Conservation (phyloP, 2,329 filamentous ascomycete species). For the Aulographum hederae region DNA sequence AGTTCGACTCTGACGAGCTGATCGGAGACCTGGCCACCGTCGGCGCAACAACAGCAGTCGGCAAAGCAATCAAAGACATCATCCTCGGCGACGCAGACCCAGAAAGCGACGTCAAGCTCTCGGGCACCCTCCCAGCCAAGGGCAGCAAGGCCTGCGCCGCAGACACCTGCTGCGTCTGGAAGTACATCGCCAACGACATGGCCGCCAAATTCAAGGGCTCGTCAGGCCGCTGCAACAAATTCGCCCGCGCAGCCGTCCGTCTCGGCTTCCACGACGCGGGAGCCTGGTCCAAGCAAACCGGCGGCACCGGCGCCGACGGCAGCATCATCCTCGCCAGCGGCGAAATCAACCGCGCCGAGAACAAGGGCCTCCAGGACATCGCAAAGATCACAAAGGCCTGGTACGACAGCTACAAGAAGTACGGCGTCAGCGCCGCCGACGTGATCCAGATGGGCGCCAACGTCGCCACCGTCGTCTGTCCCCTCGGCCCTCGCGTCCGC, state of each 20-base stretch:
- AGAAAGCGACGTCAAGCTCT: slow-evolving; percentile 10
- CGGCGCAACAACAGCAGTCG: slow-evolving; percentile 8
- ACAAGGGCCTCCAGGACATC: slow-evolving; percentile 12
- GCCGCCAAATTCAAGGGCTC: slow-evolving; percentile 10
- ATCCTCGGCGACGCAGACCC: slow-evolving; percentile 12
- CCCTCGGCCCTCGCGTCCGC: slow-evolving; percentile 18
- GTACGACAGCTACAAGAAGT: slow-evolving; percentile 13
- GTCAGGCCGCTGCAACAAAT: slow-evolving; percentile 15
- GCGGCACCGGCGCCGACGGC: slow-evolving; percentile 15
- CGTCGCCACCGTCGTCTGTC: slow-evolving; percentile 19
- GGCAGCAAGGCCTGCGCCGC: slow-evolving; percentile 15
- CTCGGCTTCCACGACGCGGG: slow-evolving; percentile 18
- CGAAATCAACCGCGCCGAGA: slow-evolving; percentile 12
- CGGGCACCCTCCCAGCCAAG: slow-evolving; percentile 9
- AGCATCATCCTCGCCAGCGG: slow-evolving; percentile 15
- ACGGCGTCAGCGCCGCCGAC: slow-evolving; percentile 18
- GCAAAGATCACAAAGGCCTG: slow-evolving; percentile 12
- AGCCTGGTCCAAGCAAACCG: slow-evolving; percentile 13
- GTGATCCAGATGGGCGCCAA: slow-evolving; percentile 20
- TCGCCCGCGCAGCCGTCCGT: slow-evolving; percentile 16
- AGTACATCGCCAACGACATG: slow-evolving; percentile 14
- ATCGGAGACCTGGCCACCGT: slow-evolving; percentile 17
- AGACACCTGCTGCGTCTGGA: slow-evolving; percentile 17
- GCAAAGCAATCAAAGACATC: slow-evolving; percentile 13
- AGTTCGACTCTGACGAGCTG: slow-evolving; percentile 11